Evolutionary conservation across 2,329 filamentous ascomycete species (phyloP).

Genomic region (Rhytidhysteron rufulum): DNA sequence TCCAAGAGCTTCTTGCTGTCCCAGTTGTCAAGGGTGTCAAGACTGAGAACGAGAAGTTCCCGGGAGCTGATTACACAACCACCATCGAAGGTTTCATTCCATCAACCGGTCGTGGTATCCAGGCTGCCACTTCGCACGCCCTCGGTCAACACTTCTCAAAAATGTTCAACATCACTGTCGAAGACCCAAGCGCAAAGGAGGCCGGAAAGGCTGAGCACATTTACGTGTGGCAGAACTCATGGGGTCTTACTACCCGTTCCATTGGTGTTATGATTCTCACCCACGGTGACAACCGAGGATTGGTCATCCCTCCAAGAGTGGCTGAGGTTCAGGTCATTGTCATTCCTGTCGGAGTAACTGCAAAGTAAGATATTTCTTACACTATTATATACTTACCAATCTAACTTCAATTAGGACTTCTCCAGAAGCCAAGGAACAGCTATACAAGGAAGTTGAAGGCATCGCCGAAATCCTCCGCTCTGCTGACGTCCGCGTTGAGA

Average conservation of each 20-base stretch:
- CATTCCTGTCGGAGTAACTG: slow-evolving; percentile 88
- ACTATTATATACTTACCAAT: slow-evolving; percentile 1
- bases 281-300: slow-evolving; percentile 73
- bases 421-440: slow-evolving; percentile 71
- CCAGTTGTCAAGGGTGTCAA: slow-evolving; percentile 91
- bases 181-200: slow-evolving; percentile 72
- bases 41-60: slow-evolving; percentile 98
- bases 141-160: slow-evolving; percentile 98
- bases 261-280: slow-evolving; percentile 99
- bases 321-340: slow-evolving; percentile 82
- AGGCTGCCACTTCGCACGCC: slow-evolving; percentile 91
- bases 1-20: slow-evolving; percentile 89
- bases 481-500: slow-evolving; percentile 71
- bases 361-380: slow-evolving; percentile 63
- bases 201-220: slow-evolving; percentile 63
- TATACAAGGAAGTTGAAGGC: slow-evolving; percentile 71
- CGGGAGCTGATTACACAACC: slow-evolving; percentile 92
- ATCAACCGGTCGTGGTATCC: slow-evolving; percentile 90
- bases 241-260: slow-evolving; percentile 94
- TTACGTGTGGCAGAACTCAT: slow-evolving; percentile 97
- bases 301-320: slow-evolving; percentile 88
- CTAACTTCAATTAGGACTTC: slow-evolving; percentile 29
- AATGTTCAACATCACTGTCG: slow-evolving; percentile 98
- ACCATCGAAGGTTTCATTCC: slow-evolving; percentile 97
- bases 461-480: slow-evolving; percentile 67